Conservation (phyloP, 2,329 filamentous ascomycete species). For the Talaromyces albobiverticillius region DNA sequence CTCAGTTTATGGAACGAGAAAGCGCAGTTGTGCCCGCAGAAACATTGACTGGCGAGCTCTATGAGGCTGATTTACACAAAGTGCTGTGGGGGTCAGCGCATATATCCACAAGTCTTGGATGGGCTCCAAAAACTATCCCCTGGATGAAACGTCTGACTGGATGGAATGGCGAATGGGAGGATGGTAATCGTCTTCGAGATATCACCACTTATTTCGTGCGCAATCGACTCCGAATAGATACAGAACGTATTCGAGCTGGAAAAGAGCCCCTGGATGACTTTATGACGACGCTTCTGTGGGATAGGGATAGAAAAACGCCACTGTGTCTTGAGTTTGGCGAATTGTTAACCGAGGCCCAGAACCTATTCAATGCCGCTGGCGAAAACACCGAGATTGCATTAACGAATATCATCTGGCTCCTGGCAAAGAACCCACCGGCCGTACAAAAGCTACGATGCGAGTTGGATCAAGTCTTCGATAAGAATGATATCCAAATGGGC, state of each 20-base stretch:
- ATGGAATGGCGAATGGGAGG: slow-evolving; percentile 5
- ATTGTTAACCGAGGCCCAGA: slow-evolving; percentile 53
- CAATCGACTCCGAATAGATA: neutral
- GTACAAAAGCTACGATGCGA: slow-evolving; percentile 39
- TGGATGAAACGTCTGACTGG: neutral
- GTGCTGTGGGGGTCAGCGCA: neutral
- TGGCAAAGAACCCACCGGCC: slow-evolving; percentile 47
- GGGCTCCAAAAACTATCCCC: neutral
- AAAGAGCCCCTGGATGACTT: slow-evolving; percentile 57
- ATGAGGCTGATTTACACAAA: neutral
- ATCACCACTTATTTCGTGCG: neutral
- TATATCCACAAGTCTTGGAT: neutral
- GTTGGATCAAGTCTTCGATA: too few species aligned
- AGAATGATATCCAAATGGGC: slow-evolving; percentile 40
- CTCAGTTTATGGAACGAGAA: slow-evolving; percentile 23
- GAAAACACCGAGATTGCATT: slow-evolving; percentile 55
- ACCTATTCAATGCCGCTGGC: slow-evolving; percentile 48
- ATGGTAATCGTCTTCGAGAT: slow-evolving; percentile 19
- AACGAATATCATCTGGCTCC: slow-evolving; percentile 52
- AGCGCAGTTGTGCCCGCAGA: slow-evolving; percentile 25
- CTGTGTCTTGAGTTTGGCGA: slow-evolving; percentile 57
- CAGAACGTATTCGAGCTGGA: slow-evolving; percentile 38
- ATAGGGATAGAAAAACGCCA: slow-evolving; percentile 40
- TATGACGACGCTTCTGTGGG: slow-evolving; percentile 56
- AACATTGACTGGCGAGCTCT: slow-evolving; percentile 7